These are phyloP conservation scores for Chrysosphaeria jannelii DNA, from an alignment of 2,329 filamentous ascomycete genomes.

Conservation along the genomic window DNA sequence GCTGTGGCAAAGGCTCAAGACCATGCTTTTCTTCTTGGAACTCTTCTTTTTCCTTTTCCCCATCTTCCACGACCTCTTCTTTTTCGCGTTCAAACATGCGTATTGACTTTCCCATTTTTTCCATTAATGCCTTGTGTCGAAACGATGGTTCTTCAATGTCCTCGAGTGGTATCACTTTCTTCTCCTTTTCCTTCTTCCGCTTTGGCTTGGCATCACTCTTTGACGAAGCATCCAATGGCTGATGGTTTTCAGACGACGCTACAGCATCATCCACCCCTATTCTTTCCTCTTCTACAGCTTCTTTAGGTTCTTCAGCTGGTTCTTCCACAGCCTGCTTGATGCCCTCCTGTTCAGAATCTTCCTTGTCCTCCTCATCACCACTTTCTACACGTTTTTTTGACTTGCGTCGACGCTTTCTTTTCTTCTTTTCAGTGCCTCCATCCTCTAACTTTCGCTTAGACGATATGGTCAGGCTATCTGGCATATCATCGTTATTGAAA, in stretches of 20 bases:
- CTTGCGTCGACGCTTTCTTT: conserved; percentile 3
- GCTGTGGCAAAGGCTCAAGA: conserved; percentile 57
- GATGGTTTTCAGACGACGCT: conserved; percentile 4
- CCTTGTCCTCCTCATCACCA: conserved; percentile 1
- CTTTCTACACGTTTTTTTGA: conserved; percentile 3
- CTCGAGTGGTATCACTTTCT: conserved; percentile 6
- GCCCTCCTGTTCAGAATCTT: conserved; percentile 3
- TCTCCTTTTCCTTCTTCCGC: conserved; percentile 8
- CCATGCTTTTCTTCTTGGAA: conserved; percentile 19
- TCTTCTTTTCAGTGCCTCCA: conserved; percentile 3
- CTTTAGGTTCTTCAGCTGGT: conserved; percentile 4
- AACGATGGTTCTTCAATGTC: conserved; percentile 5
- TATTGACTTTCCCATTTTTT: conserved; percentile 25
- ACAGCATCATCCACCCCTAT: not conserved
- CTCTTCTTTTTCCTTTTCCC: not conserved
- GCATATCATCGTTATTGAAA: conserved; percentile 5
- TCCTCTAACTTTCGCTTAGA: not conserved
- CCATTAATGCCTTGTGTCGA: conserved; percentile 19
- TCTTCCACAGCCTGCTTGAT: conserved; percentile 5
- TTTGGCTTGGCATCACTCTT: no score
- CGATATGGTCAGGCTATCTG: conserved; percentile 1
- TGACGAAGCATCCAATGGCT: no score
- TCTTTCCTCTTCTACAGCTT: conserved; percentile 7
- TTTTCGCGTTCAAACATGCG: not conserved
- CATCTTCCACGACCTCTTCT: conserved; percentile 1